A percentile compares a stretch with the other conserved stretches of the same genome.
Conservation (phyloP, 257 asterid genomes). For the Sherardia arvensis region DNA sequence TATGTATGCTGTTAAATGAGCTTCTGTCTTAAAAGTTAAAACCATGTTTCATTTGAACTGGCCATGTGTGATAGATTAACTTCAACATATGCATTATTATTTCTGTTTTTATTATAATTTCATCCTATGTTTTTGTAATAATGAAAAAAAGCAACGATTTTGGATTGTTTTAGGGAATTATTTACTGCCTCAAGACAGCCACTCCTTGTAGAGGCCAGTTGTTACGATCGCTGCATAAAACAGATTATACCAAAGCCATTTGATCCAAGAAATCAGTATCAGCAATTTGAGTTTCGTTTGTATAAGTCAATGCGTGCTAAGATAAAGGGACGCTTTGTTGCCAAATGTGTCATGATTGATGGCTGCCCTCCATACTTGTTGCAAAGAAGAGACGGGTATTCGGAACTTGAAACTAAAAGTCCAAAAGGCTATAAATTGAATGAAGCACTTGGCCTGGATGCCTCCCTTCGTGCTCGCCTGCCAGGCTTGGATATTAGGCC, state of each 20-base stretch:
- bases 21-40: too few relatives aligned
- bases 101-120: too few relatives aligned
- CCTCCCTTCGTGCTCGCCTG: slow-evolving; percentile 3
- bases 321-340: slow-evolving; percentile 5
- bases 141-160: too few relatives aligned
- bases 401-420: background rate
- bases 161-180: background rate
- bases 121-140: too few relatives aligned
- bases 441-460: slow-evolving; percentile 13
- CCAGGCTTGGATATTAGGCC: background rate
- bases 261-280: slow-evolving; percentile 40
- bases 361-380: slow-evolving; percentile 12
- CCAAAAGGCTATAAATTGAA: slow-evolving; percentile 3
- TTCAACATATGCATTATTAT: too few relatives aligned
- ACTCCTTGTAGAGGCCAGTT: too few relatives aligned
- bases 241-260: slow-evolving; percentile 39
- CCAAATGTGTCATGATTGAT: slow-evolving; percentile 6
- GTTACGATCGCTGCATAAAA: too few relatives aligned
- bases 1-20: slow-evolving; percentile 7
- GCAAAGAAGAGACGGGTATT: slow-evolving; percentile 13
- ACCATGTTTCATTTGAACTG: background rate
- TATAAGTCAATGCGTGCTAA: too few relatives aligned
- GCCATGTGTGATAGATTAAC: too few relatives aligned
- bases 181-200: too few relatives aligned
- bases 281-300: slow-evolving; percentile 26